These are phyloP conservation scores for Zasmidium citrigriseum DNA, from an alignment of 2,329 filamentous ascomycete species.

Conservation along the genomic window DNA sequence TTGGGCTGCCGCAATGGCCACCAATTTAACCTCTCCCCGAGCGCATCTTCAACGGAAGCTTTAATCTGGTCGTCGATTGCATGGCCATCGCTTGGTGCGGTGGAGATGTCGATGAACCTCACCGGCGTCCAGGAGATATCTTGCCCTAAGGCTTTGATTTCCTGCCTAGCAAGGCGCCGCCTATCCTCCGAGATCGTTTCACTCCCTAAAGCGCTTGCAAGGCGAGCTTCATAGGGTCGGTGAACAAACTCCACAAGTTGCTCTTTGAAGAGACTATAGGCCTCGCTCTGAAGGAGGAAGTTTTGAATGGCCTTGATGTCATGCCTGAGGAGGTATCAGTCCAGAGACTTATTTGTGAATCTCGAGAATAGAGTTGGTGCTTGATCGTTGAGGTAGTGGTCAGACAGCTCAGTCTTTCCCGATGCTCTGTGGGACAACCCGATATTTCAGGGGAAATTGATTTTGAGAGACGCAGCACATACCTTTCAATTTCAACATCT, in stretches of 20 bases:
- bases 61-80: background rate
- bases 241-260: background rate
- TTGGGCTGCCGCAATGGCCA: conserved; percentile 3
- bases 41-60: background rate
- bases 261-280: background rate
- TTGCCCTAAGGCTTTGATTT: background rate
- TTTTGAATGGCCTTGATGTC: background rate
- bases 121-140: conserved; percentile 4
- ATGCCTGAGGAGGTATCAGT: background rate
- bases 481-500: no score
- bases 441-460: no score
- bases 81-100: background rate
- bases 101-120: background rate
- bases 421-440: no score
- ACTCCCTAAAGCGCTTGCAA: background rate
- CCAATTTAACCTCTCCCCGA: conserved; percentile 6
- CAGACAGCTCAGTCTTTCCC: background rate
- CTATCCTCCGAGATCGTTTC: background rate
- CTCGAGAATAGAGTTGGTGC: no score
- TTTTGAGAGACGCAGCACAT: no score
- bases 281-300: background rate
- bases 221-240: background rate
- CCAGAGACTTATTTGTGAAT: no score
- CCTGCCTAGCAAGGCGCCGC: background rate
- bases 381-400: background rate